These are phyloP conservation scores for Cercophora newfieldiana DNA, from an alignment of 495 filamentous ascomycete genomes.

Conservation along the genomic window DNA sequence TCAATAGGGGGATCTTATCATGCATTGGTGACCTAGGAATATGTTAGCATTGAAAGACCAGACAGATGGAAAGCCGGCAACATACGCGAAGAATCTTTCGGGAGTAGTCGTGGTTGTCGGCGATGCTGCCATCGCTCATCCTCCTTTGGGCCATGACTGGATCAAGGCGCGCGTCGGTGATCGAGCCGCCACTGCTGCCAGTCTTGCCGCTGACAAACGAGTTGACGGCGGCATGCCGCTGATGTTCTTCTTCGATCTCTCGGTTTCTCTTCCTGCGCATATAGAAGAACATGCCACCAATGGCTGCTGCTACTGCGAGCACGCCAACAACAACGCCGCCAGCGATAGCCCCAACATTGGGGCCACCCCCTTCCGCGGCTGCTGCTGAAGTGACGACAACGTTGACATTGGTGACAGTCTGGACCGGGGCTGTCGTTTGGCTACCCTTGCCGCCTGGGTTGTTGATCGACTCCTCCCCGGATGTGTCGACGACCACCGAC, in stretches of 20 bases:
- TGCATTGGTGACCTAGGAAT: slow-evolving; percentile 56
- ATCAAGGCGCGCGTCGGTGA: slow-evolving; percentile 83
- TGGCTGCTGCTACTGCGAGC: slow-evolving; percentile 63
- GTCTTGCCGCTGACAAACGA: slow-evolving; percentile 64
- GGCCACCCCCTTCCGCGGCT: slow-evolving; percentile 49
- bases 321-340: slow-evolving; percentile 87
- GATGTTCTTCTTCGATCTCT: slow-evolving; percentile 77
- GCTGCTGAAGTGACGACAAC: slow-evolving; percentile 24
- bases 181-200: slow-evolving; percentile 58
- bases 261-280: slow-evolving; percentile 71
- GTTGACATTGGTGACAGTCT: slow-evolving; percentile 17
- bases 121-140: slow-evolving; percentile 95
- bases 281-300: slow-evolving; percentile 71
- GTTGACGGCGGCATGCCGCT: slow-evolving; percentile 68
- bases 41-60: slow-evolving; percentile 25
- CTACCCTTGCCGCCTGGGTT: background rate
- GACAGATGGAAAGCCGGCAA: slow-evolving; percentile 8
- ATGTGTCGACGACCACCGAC: slow-evolving; percentile 25
- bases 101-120: slow-evolving; percentile 97
- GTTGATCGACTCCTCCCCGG: background rate
- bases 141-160: slow-evolving; percentile 83
- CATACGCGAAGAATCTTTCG: slow-evolving; percentile 89
- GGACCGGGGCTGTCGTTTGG: background rate
- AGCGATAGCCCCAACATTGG: slow-evolving; percentile 68
- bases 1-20: slow-evolving; percentile 41